Evolutionary conservation across 1,139 yeast species (phyloP), one percentile per base, ranked within the genome.

Genomic region (Sugiyamaella pinicola): DNA sequence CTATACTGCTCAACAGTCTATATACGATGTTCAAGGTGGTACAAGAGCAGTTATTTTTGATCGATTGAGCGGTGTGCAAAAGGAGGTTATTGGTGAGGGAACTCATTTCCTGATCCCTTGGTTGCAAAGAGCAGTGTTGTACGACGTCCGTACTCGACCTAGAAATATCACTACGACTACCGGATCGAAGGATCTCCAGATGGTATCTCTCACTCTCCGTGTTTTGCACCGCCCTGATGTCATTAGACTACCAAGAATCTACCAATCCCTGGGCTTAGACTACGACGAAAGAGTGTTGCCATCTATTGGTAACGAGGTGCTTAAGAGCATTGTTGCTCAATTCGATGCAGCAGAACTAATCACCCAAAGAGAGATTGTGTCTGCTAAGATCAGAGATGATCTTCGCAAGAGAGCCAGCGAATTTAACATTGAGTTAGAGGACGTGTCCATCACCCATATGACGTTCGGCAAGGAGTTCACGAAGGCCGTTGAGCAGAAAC

Each of bases 301-400:
- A 19, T 93, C 98, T 15, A 91, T 93, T 69, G 96, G 97, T 61
- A 93, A 93, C 70, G 99, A 93, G 75, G 95, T 93, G 33, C 79
- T 93, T 69, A 93, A 93, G 74, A 83, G 95, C 48, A 89, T 90
- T 67, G 99, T 93, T 29, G 99, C 99, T 0, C 99, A 93, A 72
- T 93, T 93, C 65, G 98, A 93, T 71, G 99, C 99, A 29, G 96
- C 98, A 19, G 98, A 93, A 71, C 81, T 93, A 69, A 93, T 93
- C 66, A 93, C 98, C 21, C 97, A 93, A 78, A 82, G 99, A 76
- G 99, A 95, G 74, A 83, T 89, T 51, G 98, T 95, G 4, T 86
- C 96, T 35, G 87, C 90, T 52, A 82, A 87, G 72, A 91, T 95
- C 69, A 82, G 96, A 69, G 85, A 83, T 65, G 99, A 95, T 69